Evolutionary conservation across 1,284 basidiomycete genomes (phyloP).

Genomic region (Mycosarcoma maydis): DNA sequence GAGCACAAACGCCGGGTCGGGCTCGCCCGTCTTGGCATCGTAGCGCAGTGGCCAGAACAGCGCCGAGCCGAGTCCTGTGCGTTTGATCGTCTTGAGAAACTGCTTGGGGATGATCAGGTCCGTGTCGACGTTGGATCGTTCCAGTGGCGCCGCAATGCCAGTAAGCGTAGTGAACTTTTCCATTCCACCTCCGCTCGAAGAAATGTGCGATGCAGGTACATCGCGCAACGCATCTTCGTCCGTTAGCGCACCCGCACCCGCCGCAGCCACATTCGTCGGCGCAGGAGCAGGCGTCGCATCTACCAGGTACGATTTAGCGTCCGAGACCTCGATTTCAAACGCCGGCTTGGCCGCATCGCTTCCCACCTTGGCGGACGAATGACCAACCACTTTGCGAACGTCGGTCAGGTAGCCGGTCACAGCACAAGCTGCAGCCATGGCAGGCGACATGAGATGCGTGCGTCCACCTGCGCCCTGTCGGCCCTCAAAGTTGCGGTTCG

Average conservation of each 20-base stretch:
- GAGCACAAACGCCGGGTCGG: slow-evolving; percentile 56
- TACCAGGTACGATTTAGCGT: slow-evolving; percentile 57
- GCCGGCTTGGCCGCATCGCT: slow-evolving; percentile 47
- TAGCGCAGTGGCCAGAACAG: slow-evolving; percentile 64
- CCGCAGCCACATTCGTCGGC: slow-evolving; percentile 10
- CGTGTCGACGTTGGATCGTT: slow-evolving; percentile 64
- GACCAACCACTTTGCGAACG: slow-evolving; percentile 59
- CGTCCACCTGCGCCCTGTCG: slow-evolving; percentile 64
- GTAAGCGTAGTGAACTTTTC: slow-evolving; percentile 59
- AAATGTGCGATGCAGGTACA: slow-evolving; percentile 33
- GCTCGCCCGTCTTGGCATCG: slow-evolving; percentile 60
- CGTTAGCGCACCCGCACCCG: slow-evolving; percentile 37
- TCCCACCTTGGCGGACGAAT: slow-evolving; percentile 41
- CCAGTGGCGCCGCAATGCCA: slow-evolving; percentile 63
- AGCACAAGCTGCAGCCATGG: slow-evolving; percentile 65
- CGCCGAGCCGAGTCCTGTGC: slow-evolving; percentile 62
- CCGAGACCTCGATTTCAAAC: slow-evolving; percentile 56
- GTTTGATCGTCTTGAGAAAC: slow-evolving; percentile 66
- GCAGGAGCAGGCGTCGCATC: slow-evolving; percentile 41
- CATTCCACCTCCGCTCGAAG: slow-evolving; percentile 54
- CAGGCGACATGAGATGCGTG: slow-evolving; percentile 65
- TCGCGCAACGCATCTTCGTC: slow-evolving; percentile 56
- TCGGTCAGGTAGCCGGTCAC: slow-evolving; percentile 65
- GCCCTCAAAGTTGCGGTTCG: slow-evolving; percentile 67
- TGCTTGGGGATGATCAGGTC: slow-evolving; percentile 66